Evolutionary conservation across 768 basidiomycete genomes (phyloP).

Genomic region (Russula earlei): DNA sequence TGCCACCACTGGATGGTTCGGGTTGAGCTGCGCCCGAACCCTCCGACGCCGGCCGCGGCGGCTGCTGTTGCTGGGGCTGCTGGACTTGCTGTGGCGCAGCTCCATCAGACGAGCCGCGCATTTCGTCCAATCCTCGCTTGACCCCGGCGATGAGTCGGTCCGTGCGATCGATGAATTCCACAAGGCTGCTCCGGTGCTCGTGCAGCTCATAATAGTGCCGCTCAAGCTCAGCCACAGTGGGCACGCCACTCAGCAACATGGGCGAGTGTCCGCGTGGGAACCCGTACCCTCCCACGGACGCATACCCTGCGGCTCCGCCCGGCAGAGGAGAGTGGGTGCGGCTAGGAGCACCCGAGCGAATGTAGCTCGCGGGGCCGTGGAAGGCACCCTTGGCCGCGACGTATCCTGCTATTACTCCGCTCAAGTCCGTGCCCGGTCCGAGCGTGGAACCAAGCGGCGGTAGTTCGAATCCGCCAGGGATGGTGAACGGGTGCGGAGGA

Average conservation of each 20-base stretch:
- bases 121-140: slow-evolving; percentile 69
- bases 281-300: slow-evolving; percentile 19
- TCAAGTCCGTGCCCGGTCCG: slow-evolving; percentile 24
- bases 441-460: slow-evolving; percentile 40
- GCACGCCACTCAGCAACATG: slow-evolving; percentile 28
- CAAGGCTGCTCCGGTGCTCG: slow-evolving; percentile 52
- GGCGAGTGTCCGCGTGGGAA: slow-evolving; percentile 41
- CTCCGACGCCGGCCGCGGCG: slow-evolving; percentile 1
- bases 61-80: background rate
- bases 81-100: background rate
- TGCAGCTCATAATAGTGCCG: slow-evolving; percentile 58
- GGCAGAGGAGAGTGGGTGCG: slow-evolving; percentile 60
- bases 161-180: slow-evolving; percentile 70
- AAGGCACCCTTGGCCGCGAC: slow-evolving; percentile 6
- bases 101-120: slow-evolving; percentile 34
- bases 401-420: slow-evolving; percentile 6
- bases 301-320: slow-evolving; percentile 34
- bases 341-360: slow-evolving; percentile 60
- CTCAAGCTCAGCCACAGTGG: slow-evolving; percentile 54
- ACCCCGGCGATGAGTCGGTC: slow-evolving; percentile 63
- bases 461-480: slow-evolving; percentile 45
- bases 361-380: slow-evolving; percentile 42
- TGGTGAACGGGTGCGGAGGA: slow-evolving; percentile 13
- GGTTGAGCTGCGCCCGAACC: background rate
- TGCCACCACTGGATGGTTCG: slow-evolving; percentile 8